A percentile compares a stretch with the other conserved stretches of the same genome.
phyloP scores from a whole-genome alignment of 2,329 filamentous ascomycete species.

The Alternaria triticimaculans region DNA sequence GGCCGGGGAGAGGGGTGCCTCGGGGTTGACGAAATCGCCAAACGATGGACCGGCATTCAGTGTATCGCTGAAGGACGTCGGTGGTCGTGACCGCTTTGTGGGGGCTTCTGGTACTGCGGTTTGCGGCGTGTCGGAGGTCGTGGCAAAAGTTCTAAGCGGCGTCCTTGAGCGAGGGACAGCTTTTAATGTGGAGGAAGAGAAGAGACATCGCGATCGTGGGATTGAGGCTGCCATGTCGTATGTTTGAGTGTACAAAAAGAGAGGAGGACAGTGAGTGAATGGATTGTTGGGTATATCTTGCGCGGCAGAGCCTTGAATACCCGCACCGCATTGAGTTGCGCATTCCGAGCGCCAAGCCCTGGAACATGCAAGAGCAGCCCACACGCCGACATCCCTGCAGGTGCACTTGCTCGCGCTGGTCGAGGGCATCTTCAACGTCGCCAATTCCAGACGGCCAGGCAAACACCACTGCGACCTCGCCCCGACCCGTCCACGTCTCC shows the following conservation, averaged over 20 bases:
- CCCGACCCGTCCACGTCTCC: slow-evolving; percentile 1
- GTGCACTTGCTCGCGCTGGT: slow-evolving; percentile 34
- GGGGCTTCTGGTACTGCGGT: slow-evolving; percentile 27
- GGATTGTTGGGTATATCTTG: slow-evolving; percentile 7
- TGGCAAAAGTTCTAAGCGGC: slow-evolving; percentile 42
- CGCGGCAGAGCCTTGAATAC: slow-evolving; percentile 19
- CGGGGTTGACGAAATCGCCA: slow-evolving; percentile 64
- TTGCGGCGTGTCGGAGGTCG: slow-evolving; percentile 37
- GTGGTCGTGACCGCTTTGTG: slow-evolving; percentile 46
- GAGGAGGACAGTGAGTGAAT: background rate
- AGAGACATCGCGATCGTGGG: slow-evolving; percentile 41
- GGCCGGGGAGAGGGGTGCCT: slow-evolving; percentile 51
- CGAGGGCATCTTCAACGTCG: slow-evolving; percentile 44
- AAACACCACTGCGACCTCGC: slow-evolving; percentile 8
- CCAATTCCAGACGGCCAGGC: slow-evolving; percentile 36
- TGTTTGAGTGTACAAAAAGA: background rate
- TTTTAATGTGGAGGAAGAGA: slow-evolving; percentile 28
- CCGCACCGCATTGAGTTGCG: slow-evolving; percentile 14
- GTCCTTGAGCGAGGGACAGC: slow-evolving; percentile 23
- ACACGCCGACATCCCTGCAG: slow-evolving; percentile 40
- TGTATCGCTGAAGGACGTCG: slow-evolving; percentile 66
- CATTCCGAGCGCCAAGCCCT: slow-evolving; percentile 13
- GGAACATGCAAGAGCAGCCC: slow-evolving; percentile 30
- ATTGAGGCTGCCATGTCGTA: slow-evolving; percentile 41
- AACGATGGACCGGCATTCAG: slow-evolving; percentile 71